Base-by-base conservation (phyloP, 306 rosid species). In the Rosa multiflora region DNA sequence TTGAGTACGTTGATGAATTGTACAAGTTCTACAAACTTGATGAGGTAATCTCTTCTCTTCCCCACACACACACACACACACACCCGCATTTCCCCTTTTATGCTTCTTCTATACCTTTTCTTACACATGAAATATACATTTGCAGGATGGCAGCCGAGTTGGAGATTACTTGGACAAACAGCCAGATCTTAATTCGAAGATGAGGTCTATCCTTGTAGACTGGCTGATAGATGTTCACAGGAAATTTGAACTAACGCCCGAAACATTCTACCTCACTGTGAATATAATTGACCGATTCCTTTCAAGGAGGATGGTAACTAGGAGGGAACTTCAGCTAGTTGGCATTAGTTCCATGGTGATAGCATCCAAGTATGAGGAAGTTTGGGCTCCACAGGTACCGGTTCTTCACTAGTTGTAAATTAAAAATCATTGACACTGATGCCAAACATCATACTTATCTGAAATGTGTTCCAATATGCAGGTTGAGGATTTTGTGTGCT, bases 331-430 rank as follows among this genome's bases (percentile, higher is more conserved):
- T 84, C 98, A 92, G 82, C 86, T 95, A 14, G 90, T 95, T 70
- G 99, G 98, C 32, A 90, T 95, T 49, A 90, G 98, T 72, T 83
- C 99, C 56, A 91, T 92, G 99, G 91, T 92, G 42, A 75, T 95
- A 23, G 99, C 99, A 12, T 81, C 93, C 80, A 95, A 95, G 74
- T 92, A 95, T 72, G 98, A 93, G 79, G 99, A 95, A 83, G 87
- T 95, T 21, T 95, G 98, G 98, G 94, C 99, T 29, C 98, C 99
- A 14, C 96, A 89, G 97, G 99, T 90, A 67, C 17, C 40, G n/a
- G 13, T 23, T 43, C 5, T 64, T 61, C 43, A 21, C 53, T 23
- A n/a, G 29, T 23, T 49, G 15, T 15, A 64, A 0, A 14, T 35
- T 35, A 7, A 35, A 64, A 37, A 17, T 26, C n/a, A 64, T 64